Evolutionary conservation across 176 grass and related monocot genomes (phyloP).

Genomic region (Lolium multiflorum): DNA sequence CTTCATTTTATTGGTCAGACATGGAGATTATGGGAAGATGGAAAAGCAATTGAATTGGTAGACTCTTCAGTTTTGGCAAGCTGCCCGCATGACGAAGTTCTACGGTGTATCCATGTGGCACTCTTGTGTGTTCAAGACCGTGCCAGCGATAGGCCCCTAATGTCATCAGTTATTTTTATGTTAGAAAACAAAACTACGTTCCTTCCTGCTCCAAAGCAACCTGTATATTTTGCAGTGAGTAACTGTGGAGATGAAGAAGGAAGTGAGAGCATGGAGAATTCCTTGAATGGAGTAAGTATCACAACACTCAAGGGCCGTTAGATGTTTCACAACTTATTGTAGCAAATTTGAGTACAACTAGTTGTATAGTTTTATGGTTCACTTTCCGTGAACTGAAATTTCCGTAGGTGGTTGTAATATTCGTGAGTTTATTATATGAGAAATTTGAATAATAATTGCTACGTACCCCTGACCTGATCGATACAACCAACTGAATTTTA

Average conservation of each 20-base stretch:
- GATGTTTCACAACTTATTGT: not conserved
- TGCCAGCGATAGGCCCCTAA: not conserved
- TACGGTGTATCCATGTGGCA: not conserved
- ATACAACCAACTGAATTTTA: not conserved
- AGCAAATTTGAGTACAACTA: not conserved
- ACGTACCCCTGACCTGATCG: not conserved
- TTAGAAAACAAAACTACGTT: not conserved
- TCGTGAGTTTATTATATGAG: not conserved
- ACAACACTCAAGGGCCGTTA: not conserved
- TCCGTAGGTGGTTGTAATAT: not conserved
- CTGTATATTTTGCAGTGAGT: not conserved
- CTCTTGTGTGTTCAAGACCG: conserved; percentile 19
- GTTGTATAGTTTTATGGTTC: not conserved
- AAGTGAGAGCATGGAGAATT: not conserved
- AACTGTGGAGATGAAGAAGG: not conserved
- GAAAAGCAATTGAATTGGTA: not conserved
- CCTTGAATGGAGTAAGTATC: not conserved
- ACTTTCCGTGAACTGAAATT: not conserved
- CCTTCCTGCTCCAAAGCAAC: not conserved
- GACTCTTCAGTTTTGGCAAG: not conserved
- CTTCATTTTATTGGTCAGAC: not conserved
- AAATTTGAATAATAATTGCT: not conserved
- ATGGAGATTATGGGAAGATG: conserved; percentile 13
- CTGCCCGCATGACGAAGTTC: not conserved
- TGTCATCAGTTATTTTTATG: not conserved